These are phyloP conservation scores for Leishmania amazonensis DNA, from an alignment of 208 protist species.

Conservation along the genomic window DNA sequence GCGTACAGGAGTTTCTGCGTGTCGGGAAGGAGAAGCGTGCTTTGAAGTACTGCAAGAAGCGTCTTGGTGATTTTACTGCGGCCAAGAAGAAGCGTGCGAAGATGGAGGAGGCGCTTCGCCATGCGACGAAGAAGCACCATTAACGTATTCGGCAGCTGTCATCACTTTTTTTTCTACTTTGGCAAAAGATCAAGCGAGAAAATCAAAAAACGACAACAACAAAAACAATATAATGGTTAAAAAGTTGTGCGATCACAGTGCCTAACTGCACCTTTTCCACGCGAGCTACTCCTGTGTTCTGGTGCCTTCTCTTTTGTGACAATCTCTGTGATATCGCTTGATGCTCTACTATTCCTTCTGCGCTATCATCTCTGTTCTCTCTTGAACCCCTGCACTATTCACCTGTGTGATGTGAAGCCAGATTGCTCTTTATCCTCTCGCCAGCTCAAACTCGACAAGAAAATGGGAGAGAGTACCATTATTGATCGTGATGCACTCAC, in stretches of 20 bases:
- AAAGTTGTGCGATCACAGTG: neutral
- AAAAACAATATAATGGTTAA: neutral
- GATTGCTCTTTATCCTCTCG: conserved; percentile 14
- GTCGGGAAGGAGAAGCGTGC: conserved; percentile 96
- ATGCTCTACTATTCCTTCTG: neutral
- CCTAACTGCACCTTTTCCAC: neutral
- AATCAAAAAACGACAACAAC: conserved; percentile 5
- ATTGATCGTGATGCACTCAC: conserved; percentile 68
- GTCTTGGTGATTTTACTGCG: conserved; percentile 86
- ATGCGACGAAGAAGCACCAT: conserved; percentile 75
- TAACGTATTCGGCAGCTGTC: conserved; percentile 13
- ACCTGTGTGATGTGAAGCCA: neutral
- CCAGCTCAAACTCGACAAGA: conserved; percentile 9
- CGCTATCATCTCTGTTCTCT: neutral
- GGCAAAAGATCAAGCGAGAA: conserved; percentile 1
- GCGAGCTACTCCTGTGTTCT: neutral
- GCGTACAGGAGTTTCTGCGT: conserved; percentile 94
- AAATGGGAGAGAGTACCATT: conserved; percentile 29
- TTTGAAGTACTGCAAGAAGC: conserved; percentile 95
- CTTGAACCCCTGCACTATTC: neutral
- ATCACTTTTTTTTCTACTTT: conserved; percentile 26
- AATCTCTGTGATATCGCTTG: neutral
- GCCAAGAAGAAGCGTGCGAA: conserved; percentile 94
- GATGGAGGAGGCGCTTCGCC: conserved; percentile 91
- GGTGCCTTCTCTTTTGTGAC: neutral